These are phyloP conservation scores for Cercospora zeina DNA, from an alignment of 2,329 filamentous ascomycete genomes.

Conservation along the genomic window DNA sequence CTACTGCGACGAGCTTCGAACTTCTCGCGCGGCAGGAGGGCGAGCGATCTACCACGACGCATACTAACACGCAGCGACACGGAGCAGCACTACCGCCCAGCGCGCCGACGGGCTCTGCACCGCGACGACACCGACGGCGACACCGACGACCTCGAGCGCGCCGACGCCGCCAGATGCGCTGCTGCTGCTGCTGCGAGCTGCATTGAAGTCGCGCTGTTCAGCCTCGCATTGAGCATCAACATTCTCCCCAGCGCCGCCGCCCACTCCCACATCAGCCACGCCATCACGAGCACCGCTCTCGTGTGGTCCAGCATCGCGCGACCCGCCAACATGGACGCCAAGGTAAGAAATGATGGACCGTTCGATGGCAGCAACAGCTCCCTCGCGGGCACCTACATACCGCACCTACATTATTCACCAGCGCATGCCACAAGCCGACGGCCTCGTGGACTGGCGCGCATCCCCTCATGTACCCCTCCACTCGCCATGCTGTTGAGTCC, in stretches of 20 bases:
- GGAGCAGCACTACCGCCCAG: conserved; percentile 6
- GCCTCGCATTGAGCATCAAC: conserved; percentile 6
- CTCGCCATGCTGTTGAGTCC: conserved; percentile 11
- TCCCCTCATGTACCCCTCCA: not conserved
- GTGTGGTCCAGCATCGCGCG: not conserved
- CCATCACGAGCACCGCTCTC: conserved; percentile 9
- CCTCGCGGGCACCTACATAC: not conserved
- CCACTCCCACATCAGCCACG: not conserved
- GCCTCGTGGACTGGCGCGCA: not conserved
- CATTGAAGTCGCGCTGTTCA: conserved; percentile 15
- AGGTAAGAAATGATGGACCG: conserved; percentile 27
- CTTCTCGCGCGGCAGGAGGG: conserved; percentile 1
- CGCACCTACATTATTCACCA: conserved; percentile 12
- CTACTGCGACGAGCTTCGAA: not conserved
- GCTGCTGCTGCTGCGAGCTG: conserved; percentile 2
- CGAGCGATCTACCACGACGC: conserved; percentile 6
- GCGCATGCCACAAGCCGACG: not conserved
- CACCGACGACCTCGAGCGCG: conserved; percentile 5
- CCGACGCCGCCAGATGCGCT: conserved; percentile 2
- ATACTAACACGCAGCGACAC: conserved; percentile 10
- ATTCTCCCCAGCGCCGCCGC: not conserved
- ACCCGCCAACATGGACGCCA: conserved; percentile 33
- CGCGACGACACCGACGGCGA: not conserved
- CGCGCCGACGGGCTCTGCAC: conserved; percentile 6
- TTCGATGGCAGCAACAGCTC: conserved; percentile 5